Conservation (phyloP, 108 stramenopile species). For the Cylindrotheca closterium region DNA sequence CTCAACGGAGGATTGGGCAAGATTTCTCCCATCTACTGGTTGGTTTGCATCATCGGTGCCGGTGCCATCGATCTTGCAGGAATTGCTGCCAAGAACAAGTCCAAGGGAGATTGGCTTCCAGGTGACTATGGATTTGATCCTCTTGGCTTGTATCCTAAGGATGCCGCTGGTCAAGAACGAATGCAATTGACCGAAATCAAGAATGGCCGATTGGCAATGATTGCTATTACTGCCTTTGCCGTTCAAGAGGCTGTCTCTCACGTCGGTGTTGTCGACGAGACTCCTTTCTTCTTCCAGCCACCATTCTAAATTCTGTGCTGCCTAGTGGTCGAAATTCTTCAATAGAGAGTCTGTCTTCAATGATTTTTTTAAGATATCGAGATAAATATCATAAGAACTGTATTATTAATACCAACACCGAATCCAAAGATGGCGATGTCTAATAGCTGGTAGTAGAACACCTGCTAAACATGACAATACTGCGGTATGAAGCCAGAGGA, state of each 20-base stretch:
- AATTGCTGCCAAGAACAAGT: conserved; percentile 39
- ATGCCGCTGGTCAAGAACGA: conserved; percentile 21
- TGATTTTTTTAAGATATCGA: no score
- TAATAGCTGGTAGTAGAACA: no score
- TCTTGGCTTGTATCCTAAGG: conserved; percentile 62
- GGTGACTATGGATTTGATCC: conserved; percentile 69
- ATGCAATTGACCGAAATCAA: conserved; percentile 57
- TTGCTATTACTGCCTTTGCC: conserved; percentile 61
- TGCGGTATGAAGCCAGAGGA: no score
- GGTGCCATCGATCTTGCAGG: no score
- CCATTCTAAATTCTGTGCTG: no score
- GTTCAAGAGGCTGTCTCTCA: conserved; percentile 43
- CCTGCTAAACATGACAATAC: no score
- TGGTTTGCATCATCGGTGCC: conserved; percentile 33
- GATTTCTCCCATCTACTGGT: conserved; percentile 44
- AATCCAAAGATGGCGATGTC: no score
- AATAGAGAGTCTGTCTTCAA: no score
- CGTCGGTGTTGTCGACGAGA: conserved; percentile 46
- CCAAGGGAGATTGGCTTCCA: conserved; percentile 35
- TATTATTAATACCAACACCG: no score
- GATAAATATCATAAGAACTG: no score
- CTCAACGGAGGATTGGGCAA: conserved; percentile 62
- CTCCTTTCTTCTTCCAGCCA: conserved; percentile 60
- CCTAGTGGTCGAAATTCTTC: no score
- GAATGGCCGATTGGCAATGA: conserved; percentile 74